phyloP scores from a whole-genome alignment of 257 asterid genomes.

The Dorcoceras hygrometricum region DNA sequence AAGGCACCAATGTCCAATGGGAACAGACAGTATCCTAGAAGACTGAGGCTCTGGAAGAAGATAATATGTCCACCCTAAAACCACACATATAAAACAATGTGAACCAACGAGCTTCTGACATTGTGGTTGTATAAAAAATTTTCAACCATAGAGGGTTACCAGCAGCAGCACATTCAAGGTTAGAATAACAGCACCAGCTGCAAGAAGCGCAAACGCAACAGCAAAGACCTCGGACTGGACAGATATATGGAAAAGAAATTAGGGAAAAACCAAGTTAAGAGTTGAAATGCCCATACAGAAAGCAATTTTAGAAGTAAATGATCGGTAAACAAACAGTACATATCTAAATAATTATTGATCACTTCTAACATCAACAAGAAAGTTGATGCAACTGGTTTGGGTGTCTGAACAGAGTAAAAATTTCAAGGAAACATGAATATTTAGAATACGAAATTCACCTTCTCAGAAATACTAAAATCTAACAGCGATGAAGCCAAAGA shows the following conservation, averaged over 20 bases:
- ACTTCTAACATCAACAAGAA: neutral
- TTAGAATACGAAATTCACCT: too few species aligned
- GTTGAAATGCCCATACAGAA: neutral
- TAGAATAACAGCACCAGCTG: constrained; percentile 88
- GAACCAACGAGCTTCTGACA: neutral
- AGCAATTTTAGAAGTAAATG: neutral
- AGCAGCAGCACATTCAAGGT: constrained; percentile 84
- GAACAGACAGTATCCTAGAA: constrained; percentile 88
- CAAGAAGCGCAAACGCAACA: constrained; percentile 91
- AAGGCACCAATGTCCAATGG: constrained; percentile 84
- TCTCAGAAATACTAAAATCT: neutral
- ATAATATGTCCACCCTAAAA: constrained; percentile 92
- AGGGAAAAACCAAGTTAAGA: constrained; percentile 9
- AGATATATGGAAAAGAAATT: constrained; percentile 13
- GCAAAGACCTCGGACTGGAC: constrained; percentile 96
- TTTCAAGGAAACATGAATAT: neutral
- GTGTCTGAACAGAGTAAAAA: neutral
- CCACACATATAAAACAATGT: constrained; percentile 1
- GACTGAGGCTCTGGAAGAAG: constrained; percentile 96
- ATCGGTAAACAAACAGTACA: too few species aligned
- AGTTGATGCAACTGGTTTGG: neutral
- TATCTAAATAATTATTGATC: neutral
- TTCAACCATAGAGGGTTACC: constrained; percentile 40
- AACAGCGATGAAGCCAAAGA: neutral
- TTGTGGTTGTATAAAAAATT: neutral